Evolutionary conservation across 148 eudicot species (phyloP), one percentile per base, ranked within the genome.

Genomic region (Diospyros kaki): DNA sequence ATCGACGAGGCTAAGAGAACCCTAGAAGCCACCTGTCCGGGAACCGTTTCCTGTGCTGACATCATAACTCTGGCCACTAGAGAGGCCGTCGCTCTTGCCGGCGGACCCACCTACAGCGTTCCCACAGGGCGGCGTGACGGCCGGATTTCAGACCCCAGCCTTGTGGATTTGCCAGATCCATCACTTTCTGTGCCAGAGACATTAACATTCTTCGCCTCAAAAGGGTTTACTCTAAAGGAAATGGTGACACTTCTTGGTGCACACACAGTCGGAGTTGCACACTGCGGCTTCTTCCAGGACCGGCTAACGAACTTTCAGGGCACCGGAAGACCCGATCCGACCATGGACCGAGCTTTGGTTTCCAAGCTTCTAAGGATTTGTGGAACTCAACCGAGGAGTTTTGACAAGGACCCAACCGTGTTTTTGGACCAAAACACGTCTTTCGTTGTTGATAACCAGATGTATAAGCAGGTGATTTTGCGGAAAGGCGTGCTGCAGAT

Each of bases 91-190:
- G 28, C 0, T 28, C 28, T 28, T 28, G 28, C 28, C 28, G 28
- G 28, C 28, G 28, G 28, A 28, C 79, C 77, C 17, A 41, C 5
- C 1, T 80, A 80, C 28, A 54, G 7, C 4, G 48, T 80, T 12
- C 79, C 76, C 13, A 76, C 79, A 6, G 83, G 83, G 10, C 46
- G 83, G 48, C 68, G 83, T 0, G 83, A 79, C 62, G 81, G 81
- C 1, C 61, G 67, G 9, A 11, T 59, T 52, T 79, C 81, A 40
- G 54, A 79, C 60, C 41, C 73, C 8, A 18, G 7, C 18, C 61
- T 67, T 2, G 81, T 73, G 4, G 40, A 73, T 38, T 54, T 79
- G 9, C 81, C 81, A 15, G 73, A 73, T 0, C 81, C 81, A 12
- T 3, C 46, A 38, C 8, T 66, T 1, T 7, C 77, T 6, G 76